Base-by-base conservation (phyloP, 345 rosid genomes). In the Eucalyptus leucophloia region DNA sequence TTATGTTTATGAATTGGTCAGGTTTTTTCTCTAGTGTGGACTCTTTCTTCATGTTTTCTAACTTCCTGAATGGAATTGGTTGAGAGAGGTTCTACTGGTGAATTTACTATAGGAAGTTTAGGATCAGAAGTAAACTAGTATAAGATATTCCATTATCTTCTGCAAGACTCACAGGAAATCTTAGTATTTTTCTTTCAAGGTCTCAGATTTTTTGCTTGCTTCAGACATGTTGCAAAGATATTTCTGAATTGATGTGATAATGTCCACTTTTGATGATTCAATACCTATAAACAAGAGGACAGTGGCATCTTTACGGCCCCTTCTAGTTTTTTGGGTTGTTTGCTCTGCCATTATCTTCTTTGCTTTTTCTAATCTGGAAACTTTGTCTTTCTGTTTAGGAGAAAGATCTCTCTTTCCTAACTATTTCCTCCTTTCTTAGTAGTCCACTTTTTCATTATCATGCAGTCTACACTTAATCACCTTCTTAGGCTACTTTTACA, bases 1-100 rank as follows among this genome's bases (percentile, higher is more conserved):
- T 91, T 95, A 95, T 93, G 95, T 96, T 90, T 96, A 94, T 92
- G 99, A 98, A 94, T 83, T 98, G 98, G 99, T 98, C 45, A 92
- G 96, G 26, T 94, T 82, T 54, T 56, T 86, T 23, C 54, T 53
- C 86, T 89, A 21, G 85, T 6, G 16, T 4, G 28, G 30, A 40
- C 83, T 77, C 47, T 77, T 77, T 77, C 83, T 51, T 32, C 16
- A 86, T 51, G 45, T 37, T 86, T 42, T 77, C 47, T 40, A 40
- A 40, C 24, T 77, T 86, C 88, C 62, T 34, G 50, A 9, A 50
- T 86, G 88, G 42, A 86, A 44, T 19, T 16, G 18, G 30, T 53
- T 53, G 54, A 53, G 54, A 86, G 88, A 45, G 85, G 85, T 37
- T 77, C 47, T 77, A 77, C 83, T 21, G 83, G 85, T 77, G 85